A percentile compares a stretch with the other conserved stretches of the same genome.
Conservation (phyloP, 2,329 filamentous ascomycete species). For the Mollisiaceae sp. region DNA sequence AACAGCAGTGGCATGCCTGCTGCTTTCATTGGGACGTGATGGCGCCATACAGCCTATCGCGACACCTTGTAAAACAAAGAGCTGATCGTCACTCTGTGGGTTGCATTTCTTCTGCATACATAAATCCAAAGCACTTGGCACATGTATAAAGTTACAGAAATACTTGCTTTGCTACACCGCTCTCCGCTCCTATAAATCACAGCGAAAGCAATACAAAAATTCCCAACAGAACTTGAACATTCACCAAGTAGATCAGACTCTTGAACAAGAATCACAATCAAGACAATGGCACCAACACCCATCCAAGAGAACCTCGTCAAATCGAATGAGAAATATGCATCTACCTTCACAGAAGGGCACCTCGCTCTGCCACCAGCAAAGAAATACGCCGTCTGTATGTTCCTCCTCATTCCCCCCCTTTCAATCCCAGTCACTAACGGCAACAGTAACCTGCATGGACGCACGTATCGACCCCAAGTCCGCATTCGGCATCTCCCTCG, state of each 20-base stretch:
- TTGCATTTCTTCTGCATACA: background rate
- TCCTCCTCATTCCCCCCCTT: conserved; percentile 25
- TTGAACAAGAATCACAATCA: background rate
- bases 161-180: background rate
- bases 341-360: conserved; percentile 67
- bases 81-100: background rate
- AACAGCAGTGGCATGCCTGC: background rate
- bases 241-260: background rate
- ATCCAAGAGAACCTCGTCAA: conserved; percentile 60
- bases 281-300: conserved; percentile 41
- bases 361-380: conserved; percentile 72
- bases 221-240: background rate
- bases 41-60: conserved; percentile 10
- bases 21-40: background rate
- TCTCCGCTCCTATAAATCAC: background rate
- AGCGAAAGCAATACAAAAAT: background rate
- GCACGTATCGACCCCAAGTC: conserved; percentile 71
- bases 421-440: conserved; percentile 10
- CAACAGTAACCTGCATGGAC: conserved; percentile 79
- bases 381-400: conserved; percentile 67
- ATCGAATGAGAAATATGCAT: conserved; percentile 62
- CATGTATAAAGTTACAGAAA: background rate
- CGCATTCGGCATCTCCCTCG: conserved; percentile 72
- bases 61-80: conserved; percentile 1
- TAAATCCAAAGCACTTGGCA: background rate